These are phyloP conservation scores for Xylaria polymorpha DNA, from an alignment of 2,329 filamentous ascomycete species.

Conservation along the genomic window DNA sequence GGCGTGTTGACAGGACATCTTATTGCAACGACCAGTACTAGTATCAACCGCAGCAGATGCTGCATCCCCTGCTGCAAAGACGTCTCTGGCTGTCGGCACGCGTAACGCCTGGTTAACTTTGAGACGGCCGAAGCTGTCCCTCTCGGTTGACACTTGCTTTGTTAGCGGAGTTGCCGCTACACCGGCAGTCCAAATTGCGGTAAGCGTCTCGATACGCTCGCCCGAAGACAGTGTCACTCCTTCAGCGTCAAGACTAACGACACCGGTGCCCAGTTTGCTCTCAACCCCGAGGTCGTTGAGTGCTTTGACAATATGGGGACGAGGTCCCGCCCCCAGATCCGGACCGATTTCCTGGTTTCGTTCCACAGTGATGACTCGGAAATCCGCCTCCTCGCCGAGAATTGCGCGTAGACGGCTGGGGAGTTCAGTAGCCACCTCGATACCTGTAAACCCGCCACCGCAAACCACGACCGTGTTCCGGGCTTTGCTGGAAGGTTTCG, in stretches of 20 bases:
- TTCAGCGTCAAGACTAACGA: slow-evolving; percentile 26
- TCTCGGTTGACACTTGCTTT: slow-evolving; percentile 27
- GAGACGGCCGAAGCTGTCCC: slow-evolving; percentile 32
- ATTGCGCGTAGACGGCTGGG: slow-evolving; percentile 32
- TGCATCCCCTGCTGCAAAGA: slow-evolving; percentile 36
- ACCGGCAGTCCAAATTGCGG: slow-evolving; percentile 38
- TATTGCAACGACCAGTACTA: slow-evolving; percentile 25
- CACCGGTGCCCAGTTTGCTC: slow-evolving; percentile 17
- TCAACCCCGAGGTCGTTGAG: slow-evolving; percentile 32
- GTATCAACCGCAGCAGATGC: slow-evolving; percentile 29
- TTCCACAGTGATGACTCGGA: slow-evolving; percentile 32
- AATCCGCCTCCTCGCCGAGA: slow-evolving; percentile 22
- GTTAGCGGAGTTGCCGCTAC: slow-evolving; percentile 33
- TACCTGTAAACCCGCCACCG: slow-evolving; percentile 35
- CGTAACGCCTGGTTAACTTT: slow-evolving; percentile 33
- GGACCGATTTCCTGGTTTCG: slow-evolving; percentile 28
- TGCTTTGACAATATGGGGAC: slow-evolving; percentile 31
- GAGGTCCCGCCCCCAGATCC: slow-evolving; percentile 24
- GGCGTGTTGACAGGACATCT: slow-evolving; percentile 39
- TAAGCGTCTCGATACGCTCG: slow-evolving; percentile 38
- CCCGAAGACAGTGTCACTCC: slow-evolving; percentile 36
- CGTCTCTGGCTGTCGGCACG: slow-evolving; percentile 21
- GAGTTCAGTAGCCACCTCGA: slow-evolving; percentile 38
- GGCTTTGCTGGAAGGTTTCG: slow-evolving; percentile 30
- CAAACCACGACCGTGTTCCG: slow-evolving; percentile 38